Evolutionary conservation across 192 early-diverging fungal genomes (phyloP).

Genomic region (Phlyctochytrium planicorne): DNA sequence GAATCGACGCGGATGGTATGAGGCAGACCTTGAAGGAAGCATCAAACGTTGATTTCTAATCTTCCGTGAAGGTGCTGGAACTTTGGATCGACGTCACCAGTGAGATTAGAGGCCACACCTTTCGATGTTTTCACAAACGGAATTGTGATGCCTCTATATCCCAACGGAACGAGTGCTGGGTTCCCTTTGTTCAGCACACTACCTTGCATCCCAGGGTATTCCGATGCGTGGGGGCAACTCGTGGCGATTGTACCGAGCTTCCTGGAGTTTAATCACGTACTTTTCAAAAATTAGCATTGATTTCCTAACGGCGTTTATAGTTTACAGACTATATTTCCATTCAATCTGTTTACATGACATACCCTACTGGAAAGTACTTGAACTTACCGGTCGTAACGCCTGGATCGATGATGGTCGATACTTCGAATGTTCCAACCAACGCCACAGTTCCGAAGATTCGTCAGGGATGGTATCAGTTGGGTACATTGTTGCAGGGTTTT

Average conservation of each 20-base stretch:
- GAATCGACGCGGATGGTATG: too few species aligned
- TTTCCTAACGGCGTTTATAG: too few species aligned
- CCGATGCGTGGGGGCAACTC: conserved; percentile 6
- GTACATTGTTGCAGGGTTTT: too few species aligned
- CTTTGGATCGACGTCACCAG: conserved; percentile 11
- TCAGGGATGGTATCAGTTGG: not conserved
- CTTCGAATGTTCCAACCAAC: too few species aligned
- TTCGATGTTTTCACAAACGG: conserved; percentile 21
- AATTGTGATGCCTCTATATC: conserved; percentile 5
- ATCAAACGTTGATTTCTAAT: too few species aligned
- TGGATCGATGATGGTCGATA: conserved; percentile 9
- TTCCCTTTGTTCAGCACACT: conserved; percentile 7
- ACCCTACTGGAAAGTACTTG: not conserved
- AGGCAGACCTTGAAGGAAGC: too few species aligned
- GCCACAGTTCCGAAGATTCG: not conserved
- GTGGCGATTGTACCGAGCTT: not conserved
- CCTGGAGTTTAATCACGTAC: conserved; percentile 6
- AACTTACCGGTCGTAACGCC: conserved; percentile 20
- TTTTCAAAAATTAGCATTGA: not conserved
- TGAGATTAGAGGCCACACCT: not conserved
- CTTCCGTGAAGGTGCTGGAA: too few species aligned
- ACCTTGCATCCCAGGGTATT: conserved; percentile 18
- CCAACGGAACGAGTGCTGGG: conserved; percentile 13
- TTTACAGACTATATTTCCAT: not conserved
- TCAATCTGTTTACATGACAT: not conserved